These are phyloP conservation scores for Schwanniomyces pseudopolymorphus DNA, from an alignment of 805 yeast genomes.

Conservation along the genomic window DNA sequence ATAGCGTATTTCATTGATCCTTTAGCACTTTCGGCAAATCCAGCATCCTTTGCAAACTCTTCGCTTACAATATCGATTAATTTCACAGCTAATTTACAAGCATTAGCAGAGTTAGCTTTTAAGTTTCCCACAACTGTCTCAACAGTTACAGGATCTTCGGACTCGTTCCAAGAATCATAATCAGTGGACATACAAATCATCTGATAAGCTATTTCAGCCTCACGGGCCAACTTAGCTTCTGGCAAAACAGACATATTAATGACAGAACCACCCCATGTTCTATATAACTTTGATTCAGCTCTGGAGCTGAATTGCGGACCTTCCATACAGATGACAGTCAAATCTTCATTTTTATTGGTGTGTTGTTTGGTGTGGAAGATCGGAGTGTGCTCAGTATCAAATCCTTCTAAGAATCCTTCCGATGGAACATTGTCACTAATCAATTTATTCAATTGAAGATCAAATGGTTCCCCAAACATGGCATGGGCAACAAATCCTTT, in stretches of 20 bases:
- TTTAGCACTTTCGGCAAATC: constrained; percentile 64
- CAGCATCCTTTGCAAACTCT: constrained; percentile 52
- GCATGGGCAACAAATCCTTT: constrained; percentile 96
- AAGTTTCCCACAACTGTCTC: constrained; percentile 92
- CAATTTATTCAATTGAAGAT: constrained; percentile 63
- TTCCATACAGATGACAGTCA: constrained; percentile 94
- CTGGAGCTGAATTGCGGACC: constrained; percentile 98
- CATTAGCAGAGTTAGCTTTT: constrained; percentile 83
- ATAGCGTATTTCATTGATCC: constrained; percentile 82
- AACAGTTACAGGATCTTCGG: constrained; percentile 96
- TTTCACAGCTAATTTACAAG: constrained; percentile 70
- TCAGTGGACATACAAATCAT: constrained; percentile 99
- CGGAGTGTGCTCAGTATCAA: constrained; percentile 37
- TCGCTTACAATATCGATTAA: constrained; percentile 67
- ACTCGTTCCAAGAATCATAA: constrained; percentile 97
- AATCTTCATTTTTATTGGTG: constrained; percentile 64
- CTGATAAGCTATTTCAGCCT: constrained; percentile 95
- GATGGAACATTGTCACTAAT: constrained; percentile 51
- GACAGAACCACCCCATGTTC: constrained; percentile 87
- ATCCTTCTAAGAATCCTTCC: constrained; percentile 53
- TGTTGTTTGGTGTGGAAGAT: constrained; percentile 60
- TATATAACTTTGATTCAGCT: constrained; percentile 88
- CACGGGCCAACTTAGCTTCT: constrained; percentile 96
- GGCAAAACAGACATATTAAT: constrained; percentile 97
- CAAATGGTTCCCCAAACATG: constrained; percentile 96